Percentiles rank a stretch among this genome's conserved stretches.
These are phyloP conservation scores for Xylaria sp. DNA, from an alignment of 2,329 filamentous ascomycete species.

Conservation along the genomic window DNA sequence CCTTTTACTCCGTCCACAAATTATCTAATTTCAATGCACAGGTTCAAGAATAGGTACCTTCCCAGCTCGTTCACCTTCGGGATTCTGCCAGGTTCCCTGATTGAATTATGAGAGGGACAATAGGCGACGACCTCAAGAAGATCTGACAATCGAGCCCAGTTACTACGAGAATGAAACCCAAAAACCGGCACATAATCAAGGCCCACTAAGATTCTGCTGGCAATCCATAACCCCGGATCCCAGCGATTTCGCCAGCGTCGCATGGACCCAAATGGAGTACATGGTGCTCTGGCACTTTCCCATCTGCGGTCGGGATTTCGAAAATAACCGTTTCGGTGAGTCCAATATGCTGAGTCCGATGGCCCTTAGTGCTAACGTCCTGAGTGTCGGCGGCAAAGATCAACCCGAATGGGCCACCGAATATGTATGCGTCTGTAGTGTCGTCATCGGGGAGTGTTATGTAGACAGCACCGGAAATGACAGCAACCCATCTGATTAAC, in stretches of 20 bases:
- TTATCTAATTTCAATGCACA: too few relatives aligned
- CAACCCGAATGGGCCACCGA: slow-evolving; percentile 54
- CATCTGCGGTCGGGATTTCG: slow-evolving; percentile 52
- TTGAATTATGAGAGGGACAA: too few relatives aligned
- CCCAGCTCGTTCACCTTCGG: too few relatives aligned
- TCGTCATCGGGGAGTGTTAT: slow-evolving; percentile 54
- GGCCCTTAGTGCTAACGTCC: slow-evolving; percentile 54
- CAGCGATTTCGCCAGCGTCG: slow-evolving; percentile 40
- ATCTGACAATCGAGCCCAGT: too few relatives aligned
- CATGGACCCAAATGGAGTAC: slow-evolving; percentile 56
- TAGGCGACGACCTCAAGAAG: background rate
- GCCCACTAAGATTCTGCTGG: background rate
- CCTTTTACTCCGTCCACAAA: background rate
- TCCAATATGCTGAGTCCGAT: slow-evolving; percentile 56
- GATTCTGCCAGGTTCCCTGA: too few relatives aligned
- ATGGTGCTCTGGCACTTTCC: slow-evolving; percentile 52
- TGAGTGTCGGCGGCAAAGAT: slow-evolving; percentile 58
- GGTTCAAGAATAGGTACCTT: too few relatives aligned
- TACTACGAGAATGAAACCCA: background rate
- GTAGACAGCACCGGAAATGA: slow-evolving; percentile 55
- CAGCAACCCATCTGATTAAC: slow-evolving; percentile 49
- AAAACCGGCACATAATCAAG: background rate
- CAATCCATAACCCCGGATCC: slow-evolving; percentile 32
- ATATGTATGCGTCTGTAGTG: slow-evolving; percentile 51
- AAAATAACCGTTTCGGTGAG: slow-evolving; percentile 52